phyloP scores from a whole-genome alignment of 345 rosid genomes.

The Eucalyptus grandis region DNA sequence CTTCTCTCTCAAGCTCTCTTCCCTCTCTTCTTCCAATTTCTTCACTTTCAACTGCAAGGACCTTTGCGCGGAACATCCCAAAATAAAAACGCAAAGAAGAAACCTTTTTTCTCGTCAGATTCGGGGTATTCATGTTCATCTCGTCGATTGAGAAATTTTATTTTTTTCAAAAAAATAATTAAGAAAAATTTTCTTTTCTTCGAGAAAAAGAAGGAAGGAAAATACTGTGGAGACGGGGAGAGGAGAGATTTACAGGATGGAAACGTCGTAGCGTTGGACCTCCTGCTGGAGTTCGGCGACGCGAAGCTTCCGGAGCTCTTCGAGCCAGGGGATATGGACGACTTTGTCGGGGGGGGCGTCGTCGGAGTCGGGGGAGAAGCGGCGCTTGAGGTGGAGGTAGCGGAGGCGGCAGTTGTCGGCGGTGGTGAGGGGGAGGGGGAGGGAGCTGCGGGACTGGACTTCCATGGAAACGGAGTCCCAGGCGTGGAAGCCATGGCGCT shows the following conservation, averaged over 20 bases:
- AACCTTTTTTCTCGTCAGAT: neutral
- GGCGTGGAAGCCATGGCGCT: slow-evolving; percentile 59
- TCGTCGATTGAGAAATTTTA: neutral
- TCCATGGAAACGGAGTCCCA: slow-evolving; percentile 78
- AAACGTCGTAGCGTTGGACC: slow-evolving; percentile 53
- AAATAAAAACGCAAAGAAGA: neutral
- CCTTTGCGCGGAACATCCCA: neutral
- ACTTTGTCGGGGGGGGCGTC: neutral
- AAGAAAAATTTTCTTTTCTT: neutral
- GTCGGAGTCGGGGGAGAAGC: slow-evolving; percentile 17
- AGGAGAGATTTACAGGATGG: slow-evolving; percentile 36
- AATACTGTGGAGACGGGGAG: neutral
- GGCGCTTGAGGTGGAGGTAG: slow-evolving; percentile 51
- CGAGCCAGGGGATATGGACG: slow-evolving; percentile 44
- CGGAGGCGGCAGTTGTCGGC: slow-evolving; percentile 39
- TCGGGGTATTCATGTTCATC: neutral
- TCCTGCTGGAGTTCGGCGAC: slow-evolving; percentile 73
- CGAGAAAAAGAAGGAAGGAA: neutral
- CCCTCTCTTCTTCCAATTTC: slow-evolving; percentile 51
- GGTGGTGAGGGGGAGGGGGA: slow-evolving; percentile 27
- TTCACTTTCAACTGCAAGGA: slow-evolving; percentile 63
- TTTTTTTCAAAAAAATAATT: neutral
- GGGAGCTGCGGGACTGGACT: slow-evolving; percentile 42
- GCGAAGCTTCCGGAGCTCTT: slow-evolving; percentile 53
- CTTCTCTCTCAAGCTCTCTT: slow-evolving; percentile 9